Evolutionary conservation across 352 stramenopile genomes (phyloP), one percentile per base, ranked within the genome.

Genomic region (Pythium oligandrum): DNA sequence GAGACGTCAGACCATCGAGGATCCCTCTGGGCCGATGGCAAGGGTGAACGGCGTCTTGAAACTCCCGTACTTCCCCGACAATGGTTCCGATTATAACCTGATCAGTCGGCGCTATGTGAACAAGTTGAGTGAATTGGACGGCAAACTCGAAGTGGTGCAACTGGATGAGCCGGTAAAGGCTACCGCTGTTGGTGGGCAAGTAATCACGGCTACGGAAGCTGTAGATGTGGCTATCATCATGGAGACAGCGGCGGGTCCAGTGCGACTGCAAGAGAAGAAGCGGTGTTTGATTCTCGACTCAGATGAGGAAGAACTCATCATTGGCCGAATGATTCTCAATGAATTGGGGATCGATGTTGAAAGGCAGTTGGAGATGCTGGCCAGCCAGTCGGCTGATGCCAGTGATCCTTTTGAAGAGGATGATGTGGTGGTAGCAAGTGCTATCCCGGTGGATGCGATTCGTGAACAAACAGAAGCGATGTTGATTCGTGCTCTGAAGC

Each of bases 81-180:
- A 51, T 9, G 64, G 59, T 0, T 63, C 34, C 1, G 55, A 68
- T 32, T 37, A 11, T 26, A 68, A 64, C 35, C 9, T 53, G 30
- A 53, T 59, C 32, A 11, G 33, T 0, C 55, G 55, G 1, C 17
- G 10, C 32, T 34, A 54, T 26, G 46, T 51, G 6, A n/a, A 51
- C 12, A 7, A 40, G 26, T 48, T 61, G 5, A 6, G 17, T 26
- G 31, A 7, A 8, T 10, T 37, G 3, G 37, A 48, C 8, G 30
- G 31, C 6, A 59, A 46, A 5, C 34, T 51, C 0, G 52, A 47
- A 5, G 10, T 17, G 4, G n/a, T n/a, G n/a, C n/a, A n/a, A n/a
- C n/a, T n/a, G n/a, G n/a, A n/a, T n/a, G n/a, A n/a, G n/a, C 43
- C 43, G 6, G 52, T 59, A 4, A 50, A 50, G 4, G 34, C 31